Base-by-base conservation (phyloP, 495 filamentous ascomycete species). In the Penicillium samsonianum region DNA sequence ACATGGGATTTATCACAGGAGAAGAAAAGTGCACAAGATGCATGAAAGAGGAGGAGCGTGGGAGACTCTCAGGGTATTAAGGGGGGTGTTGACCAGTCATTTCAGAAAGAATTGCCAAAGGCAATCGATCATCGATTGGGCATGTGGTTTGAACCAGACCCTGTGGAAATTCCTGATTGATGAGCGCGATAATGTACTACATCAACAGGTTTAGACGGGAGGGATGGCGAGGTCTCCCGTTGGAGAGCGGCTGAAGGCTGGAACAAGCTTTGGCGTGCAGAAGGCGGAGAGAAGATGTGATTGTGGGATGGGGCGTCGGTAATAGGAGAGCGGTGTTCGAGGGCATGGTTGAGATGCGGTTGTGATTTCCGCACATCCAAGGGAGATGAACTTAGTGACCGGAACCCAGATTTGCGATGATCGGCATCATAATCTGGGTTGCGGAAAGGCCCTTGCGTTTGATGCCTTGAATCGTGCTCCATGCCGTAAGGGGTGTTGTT, bases 281-380 rank as follows among this genome's bases (percentile, higher is more conserved):
- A 58, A 48, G 72, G 70, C 12, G 76, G 70, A 37, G 75, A 76
- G 62, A 70, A 77, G 37, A 65, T 62, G n/a, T 67, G 60, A 56
- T 72, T 71, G 25, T 64, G 73, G 2, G 70, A 54, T 30, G 58
- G 38, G 30, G 60, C 62, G 55, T 61, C 58, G 19, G 58, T 38
- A 12, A 50, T 17, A 17, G 67, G 60, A 40, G 69, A 67, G 19
- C 62, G 68, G 46, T 67, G 67, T n/a, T 74, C 74, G 22, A 71
- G 35, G 22, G 47, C 48, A 45, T 57, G 57, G 44, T 53, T 65
- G 19, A 65, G 41, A 30, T 74, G 65, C 4, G 70, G 69, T 25
- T 73, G 74, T 8, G 73, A 59, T 66, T 79, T 79, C 52, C 76
- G 75, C 35, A 78, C 68, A 54, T 79, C 75, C 8, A 77, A 63